These are phyloP conservation scores for Pleurozium schreberi DNA, from an alignment of 225 moss, liverwort and hornwort genomes.

Conservation along the genomic window DNA sequence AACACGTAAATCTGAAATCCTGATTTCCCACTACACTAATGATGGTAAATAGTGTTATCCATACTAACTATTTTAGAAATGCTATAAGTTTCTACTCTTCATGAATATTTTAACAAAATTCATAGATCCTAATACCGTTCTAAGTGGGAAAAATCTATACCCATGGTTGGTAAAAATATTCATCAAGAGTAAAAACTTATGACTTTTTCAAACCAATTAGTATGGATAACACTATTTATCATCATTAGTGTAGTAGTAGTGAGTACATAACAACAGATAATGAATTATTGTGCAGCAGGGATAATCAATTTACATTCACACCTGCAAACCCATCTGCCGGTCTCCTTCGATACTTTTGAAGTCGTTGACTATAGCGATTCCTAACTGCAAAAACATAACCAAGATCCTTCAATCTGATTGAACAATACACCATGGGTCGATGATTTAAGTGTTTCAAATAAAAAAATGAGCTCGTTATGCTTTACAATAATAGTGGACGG, in stretches of 20 bases:
- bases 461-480: background rate
- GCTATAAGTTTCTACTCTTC: too few species aligned
- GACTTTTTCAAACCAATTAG: too few species aligned
- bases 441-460: background rate
- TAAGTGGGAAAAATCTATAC: too few species aligned
- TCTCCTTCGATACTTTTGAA: conserved; percentile 98
- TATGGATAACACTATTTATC: too few species aligned
- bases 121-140: too few species aligned
- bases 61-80: too few species aligned
- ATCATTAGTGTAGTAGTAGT: too few species aligned
- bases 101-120: too few species aligned
- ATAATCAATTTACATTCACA: background rate
- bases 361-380: conserved; percentile 93
- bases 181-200: too few species aligned
- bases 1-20: background rate
- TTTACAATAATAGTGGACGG: background rate
- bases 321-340: conserved; percentile 91
- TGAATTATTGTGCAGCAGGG: background rate
- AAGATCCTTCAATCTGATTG: background rate
- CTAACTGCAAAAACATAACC: conserved; percentile 45
- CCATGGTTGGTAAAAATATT: too few species aligned
- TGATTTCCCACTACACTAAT: background rate
- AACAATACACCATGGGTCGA: background rate
- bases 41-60: too few species aligned
- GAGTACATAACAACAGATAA: background rate